A percentile compares a stretch with the other conserved stretches of the same genome.
Conservation (phyloP, 164 flowering plant genomes). For the Piper longum region DNA sequence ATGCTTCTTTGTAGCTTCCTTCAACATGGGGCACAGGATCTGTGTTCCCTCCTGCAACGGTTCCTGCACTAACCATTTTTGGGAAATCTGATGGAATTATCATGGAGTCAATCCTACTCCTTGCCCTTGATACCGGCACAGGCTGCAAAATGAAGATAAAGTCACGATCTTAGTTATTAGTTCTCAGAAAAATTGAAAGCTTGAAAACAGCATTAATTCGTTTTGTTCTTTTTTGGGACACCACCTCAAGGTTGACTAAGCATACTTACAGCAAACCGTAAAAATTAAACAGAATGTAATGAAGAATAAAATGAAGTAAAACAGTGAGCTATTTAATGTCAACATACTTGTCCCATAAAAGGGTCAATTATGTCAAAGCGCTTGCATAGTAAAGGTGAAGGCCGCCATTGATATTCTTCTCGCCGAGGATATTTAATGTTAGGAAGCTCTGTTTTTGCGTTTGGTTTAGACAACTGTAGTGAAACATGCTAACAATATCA, state of each 20-base stretch:
- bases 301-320: too few species aligned
- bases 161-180: not conserved
- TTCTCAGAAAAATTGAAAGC: too few species aligned
- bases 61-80: constrained; percentile 23
- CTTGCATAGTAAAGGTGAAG: constrained; percentile 79
- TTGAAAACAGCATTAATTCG: too few species aligned
- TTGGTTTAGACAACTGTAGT: constrained; percentile 30
- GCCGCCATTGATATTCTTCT: constrained; percentile 90
- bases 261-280: too few species aligned
- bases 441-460: constrained; percentile 22
- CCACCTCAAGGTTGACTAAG: too few species aligned
- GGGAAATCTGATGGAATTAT: constrained; percentile 47
- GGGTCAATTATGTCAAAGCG: constrained; percentile 94
- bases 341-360: constrained; percentile 71
- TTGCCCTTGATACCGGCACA: constrained; percentile 15
- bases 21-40: constrained; percentile 15
- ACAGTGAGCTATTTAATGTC: too few species aligned
- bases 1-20: constrained; percentile 13
- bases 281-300: too few species aligned
- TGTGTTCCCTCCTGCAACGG: constrained; percentile 11
- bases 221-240: too few species aligned
- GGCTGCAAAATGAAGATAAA: not conserved
- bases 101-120: constrained; percentile 70
- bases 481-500: constrained; percentile 2
- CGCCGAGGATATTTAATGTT: constrained; percentile 49